Percentiles rank a stretch among this genome's conserved stretches.
Evolutionary conservation across 202 grass and related monocot genomes (phyloP).

Genomic region (Schoenoplectus triqueter): DNA sequence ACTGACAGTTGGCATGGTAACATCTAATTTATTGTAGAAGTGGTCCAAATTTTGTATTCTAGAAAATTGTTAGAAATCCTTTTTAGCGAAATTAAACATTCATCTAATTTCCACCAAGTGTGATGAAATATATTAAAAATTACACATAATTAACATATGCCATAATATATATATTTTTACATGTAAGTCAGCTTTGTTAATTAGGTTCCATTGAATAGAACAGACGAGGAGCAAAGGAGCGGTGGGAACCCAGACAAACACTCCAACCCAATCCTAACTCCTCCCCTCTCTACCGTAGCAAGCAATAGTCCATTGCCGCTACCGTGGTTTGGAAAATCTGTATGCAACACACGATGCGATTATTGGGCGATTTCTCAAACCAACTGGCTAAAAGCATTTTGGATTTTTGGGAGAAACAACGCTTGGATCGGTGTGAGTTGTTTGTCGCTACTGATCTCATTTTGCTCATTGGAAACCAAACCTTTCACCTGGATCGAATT

Average conservation of each 20-base stretch:
- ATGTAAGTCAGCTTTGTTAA: not conserved
- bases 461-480: not conserved
- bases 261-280: too few species aligned
- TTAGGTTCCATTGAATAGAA: not conserved
- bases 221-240: not conserved
- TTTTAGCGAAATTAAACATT: conserved; percentile 10
- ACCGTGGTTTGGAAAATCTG: not conserved
- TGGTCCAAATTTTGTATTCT: not conserved
- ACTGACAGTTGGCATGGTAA: not conserved
- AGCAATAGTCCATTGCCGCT: not conserved
- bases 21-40: not conserved
- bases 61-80: not conserved
- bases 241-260: too few species aligned
- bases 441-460: not conserved
- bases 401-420: not conserved
- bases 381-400: not conserved
- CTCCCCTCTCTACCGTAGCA: too few species aligned
- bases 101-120: not conserved
- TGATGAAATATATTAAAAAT: not conserved
- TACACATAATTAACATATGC: not conserved
- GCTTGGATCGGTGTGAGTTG: not conserved
- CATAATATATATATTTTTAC: not conserved
- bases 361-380: not conserved
- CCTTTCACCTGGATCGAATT: not conserved
- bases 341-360: not conserved